Percentiles rank a stretch among this genome's conserved stretches.
Evolutionary conservation across 202 grass and related monocot species (phyloP).

Genomic region (Setaria italica): DNA sequence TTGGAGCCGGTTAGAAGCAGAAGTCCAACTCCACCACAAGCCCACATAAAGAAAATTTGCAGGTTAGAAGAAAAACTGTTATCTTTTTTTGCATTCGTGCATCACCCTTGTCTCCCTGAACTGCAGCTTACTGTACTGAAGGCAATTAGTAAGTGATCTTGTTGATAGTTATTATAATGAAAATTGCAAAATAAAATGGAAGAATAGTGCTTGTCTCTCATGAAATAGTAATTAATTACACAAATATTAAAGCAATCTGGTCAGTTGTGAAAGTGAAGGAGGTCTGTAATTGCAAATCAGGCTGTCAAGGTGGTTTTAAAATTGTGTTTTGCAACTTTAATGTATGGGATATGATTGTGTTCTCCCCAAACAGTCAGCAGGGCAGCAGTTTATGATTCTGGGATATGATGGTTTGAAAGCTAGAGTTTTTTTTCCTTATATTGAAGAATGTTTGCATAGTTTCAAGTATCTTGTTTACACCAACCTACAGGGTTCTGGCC

Average conservation of each 20-base stretch:
- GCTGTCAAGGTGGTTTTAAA: not conserved
- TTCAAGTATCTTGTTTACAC: not conserved
- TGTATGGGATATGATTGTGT: not conserved
- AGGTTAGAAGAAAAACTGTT: too few species aligned
- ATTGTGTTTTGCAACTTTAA: not conserved
- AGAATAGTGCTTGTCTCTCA: not conserved
- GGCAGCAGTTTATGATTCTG: too few species aligned
- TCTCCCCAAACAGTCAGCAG: too few species aligned
- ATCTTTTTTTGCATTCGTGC: not conserved
- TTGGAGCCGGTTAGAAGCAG: too few species aligned
- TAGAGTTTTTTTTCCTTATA: too few species aligned
- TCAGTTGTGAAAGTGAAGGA: not conserved
- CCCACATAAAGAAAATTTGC: too few species aligned
- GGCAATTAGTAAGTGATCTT: not conserved
- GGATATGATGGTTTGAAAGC: too few species aligned
- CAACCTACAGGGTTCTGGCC: not conserved
- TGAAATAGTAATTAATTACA: not conserved
- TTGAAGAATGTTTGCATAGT: too few species aligned
- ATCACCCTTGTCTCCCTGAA: not conserved
- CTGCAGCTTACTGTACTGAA: not conserved
- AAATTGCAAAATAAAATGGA: not conserved
- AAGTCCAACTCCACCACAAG: too few species aligned
- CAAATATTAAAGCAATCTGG: not conserved
- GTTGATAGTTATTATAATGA: not conserved
- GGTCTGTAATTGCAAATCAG: not conserved